A percentile compares a stretch with the other conserved stretches of the same genome.
Evolutionary conservation across 305 asterid species (phyloP).

Genomic region (Nicotiana rustica): DNA sequence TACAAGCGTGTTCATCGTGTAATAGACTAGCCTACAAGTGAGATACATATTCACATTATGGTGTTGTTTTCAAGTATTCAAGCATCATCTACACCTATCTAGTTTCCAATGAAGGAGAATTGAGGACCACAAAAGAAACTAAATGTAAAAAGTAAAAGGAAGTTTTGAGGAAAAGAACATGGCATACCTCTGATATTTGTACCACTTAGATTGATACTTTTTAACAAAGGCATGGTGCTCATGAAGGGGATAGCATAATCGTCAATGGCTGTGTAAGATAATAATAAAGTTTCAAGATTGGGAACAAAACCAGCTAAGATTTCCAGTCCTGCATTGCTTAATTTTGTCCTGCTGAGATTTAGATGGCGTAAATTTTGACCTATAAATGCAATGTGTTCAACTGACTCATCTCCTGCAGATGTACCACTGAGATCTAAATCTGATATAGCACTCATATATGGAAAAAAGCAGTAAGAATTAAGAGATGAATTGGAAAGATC

Average conservation of each 20-base stretch:
- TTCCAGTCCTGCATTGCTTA: conserved; percentile 72
- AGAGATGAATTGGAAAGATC: conserved; percentile 71
- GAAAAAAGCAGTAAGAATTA: conserved; percentile 61
- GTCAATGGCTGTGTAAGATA: conserved; percentile 66
- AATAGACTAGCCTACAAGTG: conserved; percentile 4
- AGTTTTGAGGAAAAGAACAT: conserved; percentile 5
- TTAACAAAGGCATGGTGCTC: conserved; percentile 74
- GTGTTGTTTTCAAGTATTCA: not conserved
- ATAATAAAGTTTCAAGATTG: conserved; percentile 70
- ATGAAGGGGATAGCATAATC: conserved; percentile 70
- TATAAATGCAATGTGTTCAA: conserved; percentile 56
- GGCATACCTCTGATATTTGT: conserved; percentile 73
- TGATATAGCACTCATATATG: conserved; percentile 58
- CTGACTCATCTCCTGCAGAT: conserved; percentile 58
- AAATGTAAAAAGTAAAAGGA: not conserved
- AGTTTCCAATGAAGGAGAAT: conserved; percentile 13
- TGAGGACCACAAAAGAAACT: conserved; percentile 8
- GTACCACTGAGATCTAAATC: conserved; percentile 74
- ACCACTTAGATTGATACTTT: conserved; percentile 63
- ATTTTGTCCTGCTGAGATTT: conserved; percentile 74
- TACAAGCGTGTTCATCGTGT: not conserved
- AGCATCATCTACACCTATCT: conserved; percentile 22
- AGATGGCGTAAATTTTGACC: conserved; percentile 68
- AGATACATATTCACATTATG: not conserved
- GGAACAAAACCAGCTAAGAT: conserved; percentile 77